Conservation (phyloP, 306 rosid species). For the Quercus agrifolia region DNA sequence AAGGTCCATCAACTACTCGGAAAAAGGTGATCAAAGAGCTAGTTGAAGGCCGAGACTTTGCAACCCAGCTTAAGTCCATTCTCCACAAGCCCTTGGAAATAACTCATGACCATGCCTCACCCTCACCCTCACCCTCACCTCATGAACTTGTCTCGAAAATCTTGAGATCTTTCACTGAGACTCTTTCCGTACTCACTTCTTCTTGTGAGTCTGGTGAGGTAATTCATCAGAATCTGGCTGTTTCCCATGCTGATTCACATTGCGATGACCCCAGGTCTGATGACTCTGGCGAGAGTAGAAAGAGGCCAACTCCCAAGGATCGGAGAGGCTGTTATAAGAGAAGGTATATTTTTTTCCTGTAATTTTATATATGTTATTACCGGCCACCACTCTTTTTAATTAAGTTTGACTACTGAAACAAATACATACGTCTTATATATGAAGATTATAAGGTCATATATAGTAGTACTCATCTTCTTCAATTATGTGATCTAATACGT, state of each 20-base stretch:
- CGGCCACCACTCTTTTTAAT: too few relatives aligned
- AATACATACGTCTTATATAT: too few relatives aligned
- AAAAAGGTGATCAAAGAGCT: slow-evolving; percentile 28
- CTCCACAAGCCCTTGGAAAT: slow-evolving; percentile 22
- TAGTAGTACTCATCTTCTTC: too few relatives aligned
- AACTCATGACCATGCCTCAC: background rate
- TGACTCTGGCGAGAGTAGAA: slow-evolving; percentile 42
- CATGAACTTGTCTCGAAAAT: slow-evolving; percentile 36
- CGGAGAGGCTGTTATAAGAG: slow-evolving; percentile 71
- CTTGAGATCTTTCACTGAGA: slow-evolving; percentile 28
- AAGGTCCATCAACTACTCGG: background rate
- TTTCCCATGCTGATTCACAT: slow-evolving; percentile 30
- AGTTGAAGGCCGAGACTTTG: slow-evolving; percentile 32
- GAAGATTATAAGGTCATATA: background rate
- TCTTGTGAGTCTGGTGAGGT: background rate
- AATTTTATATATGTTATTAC: too few relatives aligned
- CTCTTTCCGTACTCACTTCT: slow-evolving; percentile 41
- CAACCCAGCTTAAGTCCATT: slow-evolving; percentile 42
- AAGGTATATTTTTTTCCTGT: slow-evolving; percentile 41
- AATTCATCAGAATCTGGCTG: background rate
- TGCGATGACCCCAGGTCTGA: slow-evolving; percentile 41
- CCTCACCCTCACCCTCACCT: slow-evolving; percentile 12
- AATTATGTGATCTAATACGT: too few relatives aligned
- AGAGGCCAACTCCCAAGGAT: slow-evolving; percentile 37
- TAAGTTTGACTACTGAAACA: too few relatives aligned